Evolutionary conservation across 768 basidiomycete genomes (phyloP).

Genomic region (Mycena rebaudengoi): DNA sequence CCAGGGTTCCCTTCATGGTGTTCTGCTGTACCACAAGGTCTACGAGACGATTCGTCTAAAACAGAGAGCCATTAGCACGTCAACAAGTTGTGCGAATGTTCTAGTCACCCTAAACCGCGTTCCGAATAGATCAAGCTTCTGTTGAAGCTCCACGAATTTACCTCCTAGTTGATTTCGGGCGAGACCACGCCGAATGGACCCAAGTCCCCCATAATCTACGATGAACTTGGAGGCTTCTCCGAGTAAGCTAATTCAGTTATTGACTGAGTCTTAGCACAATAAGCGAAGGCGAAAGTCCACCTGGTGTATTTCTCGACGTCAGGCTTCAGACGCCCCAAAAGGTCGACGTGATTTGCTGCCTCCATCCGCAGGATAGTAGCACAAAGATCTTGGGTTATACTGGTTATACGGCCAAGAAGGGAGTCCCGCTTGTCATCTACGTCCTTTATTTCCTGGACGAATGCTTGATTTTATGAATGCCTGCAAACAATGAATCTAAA

Average conservation of each 20-base stretch:
- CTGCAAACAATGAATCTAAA: neutral
- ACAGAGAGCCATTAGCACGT: neutral
- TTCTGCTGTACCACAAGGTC: slow-evolving; percentile 1
- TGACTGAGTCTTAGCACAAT: neutral
- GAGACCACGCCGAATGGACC: neutral
- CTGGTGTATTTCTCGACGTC: neutral
- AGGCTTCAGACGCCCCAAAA: neutral
- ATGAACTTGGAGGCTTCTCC: neutral
- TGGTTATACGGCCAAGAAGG: neutral
- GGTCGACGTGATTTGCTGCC: neutral
- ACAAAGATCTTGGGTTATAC: neutral
- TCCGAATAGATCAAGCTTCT: slow-evolving; percentile 5
- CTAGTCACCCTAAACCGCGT: neutral
- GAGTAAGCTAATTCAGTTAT: neutral
- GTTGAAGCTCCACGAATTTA: neutral
- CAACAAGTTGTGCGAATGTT: neutral
- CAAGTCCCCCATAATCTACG: neutral
- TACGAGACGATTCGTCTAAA: slow-evolving; percentile 7
- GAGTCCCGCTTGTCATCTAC: neutral
- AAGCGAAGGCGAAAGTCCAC: neutral
- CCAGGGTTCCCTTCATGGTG: neutral
- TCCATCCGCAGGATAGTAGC: neutral
- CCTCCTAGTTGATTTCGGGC: neutral
- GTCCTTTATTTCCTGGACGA: neutral
- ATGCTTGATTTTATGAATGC: too few relatives aligned